These are phyloP conservation scores for Emergomyces orientalis DNA, from an alignment of 2,329 filamentous ascomycete genomes.

Conservation along the genomic window DNA sequence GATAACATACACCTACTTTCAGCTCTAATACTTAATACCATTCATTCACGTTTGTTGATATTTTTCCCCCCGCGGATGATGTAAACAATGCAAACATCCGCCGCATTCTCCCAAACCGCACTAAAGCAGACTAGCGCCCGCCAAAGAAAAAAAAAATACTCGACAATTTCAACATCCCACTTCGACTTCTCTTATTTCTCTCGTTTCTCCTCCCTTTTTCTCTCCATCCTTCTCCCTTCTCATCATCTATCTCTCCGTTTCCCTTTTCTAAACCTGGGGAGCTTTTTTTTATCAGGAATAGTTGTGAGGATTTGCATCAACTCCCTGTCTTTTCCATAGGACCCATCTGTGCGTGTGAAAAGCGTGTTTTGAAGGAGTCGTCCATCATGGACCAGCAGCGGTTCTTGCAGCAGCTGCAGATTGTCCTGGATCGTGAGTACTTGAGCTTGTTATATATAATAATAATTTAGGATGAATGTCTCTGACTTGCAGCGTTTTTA, in stretches of 20 bases:
- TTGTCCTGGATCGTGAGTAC: conserved; percentile 73
- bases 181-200: conserved; percentile 3
- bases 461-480: conserved; percentile 6
- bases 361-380: conserved; percentile 4
- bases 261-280: conserved; percentile 11
- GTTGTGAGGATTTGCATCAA: background rate
- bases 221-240: conserved; percentile 12
- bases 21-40: background rate
- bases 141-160: conserved; percentile 9
- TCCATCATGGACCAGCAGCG: conserved; percentile 65
- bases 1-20: background rate
- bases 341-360: background rate
- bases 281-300: background rate
- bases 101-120: background rate
- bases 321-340: background rate
- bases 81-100: conserved; percentile 7
- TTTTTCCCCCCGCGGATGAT: background rate
- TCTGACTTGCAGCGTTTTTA: conserved; percentile 7
- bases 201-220: conserved; percentile 3
- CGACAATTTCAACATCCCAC: conserved; percentile 7
- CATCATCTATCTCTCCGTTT: conserved; percentile 17
- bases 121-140: conserved; percentile 7
- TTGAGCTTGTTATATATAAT: conserved; percentile 4
- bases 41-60: background rate
- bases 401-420: conserved; percentile 78